A percentile compares a stretch with the other conserved stretches of the same genome.
These are phyloP conservation scores for Colletotrichum abscissum DNA, from an alignment of 2,329 filamentous ascomycete species.

Conservation along the genomic window DNA sequence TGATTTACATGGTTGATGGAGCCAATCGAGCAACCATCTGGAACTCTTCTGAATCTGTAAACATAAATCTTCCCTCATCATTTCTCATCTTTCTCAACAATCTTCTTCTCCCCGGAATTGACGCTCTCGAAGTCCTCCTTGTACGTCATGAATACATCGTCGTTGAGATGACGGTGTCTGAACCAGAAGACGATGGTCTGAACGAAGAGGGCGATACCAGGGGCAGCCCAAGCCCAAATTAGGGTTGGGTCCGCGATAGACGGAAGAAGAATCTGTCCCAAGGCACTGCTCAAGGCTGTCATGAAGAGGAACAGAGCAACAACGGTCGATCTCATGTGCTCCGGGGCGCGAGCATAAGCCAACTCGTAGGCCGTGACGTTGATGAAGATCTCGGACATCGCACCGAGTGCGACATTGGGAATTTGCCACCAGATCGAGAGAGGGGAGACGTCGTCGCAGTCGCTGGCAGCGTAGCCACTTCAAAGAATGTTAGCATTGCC, in stretches of 20 bases:
- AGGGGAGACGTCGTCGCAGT: conserved; percentile 50
- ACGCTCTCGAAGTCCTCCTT: conserved; percentile 19
- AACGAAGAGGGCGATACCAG: conserved; percentile 39
- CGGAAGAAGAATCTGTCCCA: conserved; percentile 56
- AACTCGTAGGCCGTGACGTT: conserved; percentile 75
- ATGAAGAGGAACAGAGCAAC: conserved; percentile 68
- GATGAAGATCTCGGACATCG: conserved; percentile 66
- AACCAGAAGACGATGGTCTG: conserved; percentile 41
- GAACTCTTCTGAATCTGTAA: background rate
- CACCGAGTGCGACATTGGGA: conserved; percentile 60
- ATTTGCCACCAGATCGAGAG: conserved; percentile 65
- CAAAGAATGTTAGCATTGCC: background rate
- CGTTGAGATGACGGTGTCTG: conserved; percentile 40
- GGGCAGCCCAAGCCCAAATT: conserved; percentile 41
- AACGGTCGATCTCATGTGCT: conserved; percentile 71
- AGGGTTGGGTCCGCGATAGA: conserved; percentile 52
- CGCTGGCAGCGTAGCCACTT: conserved; percentile 54
- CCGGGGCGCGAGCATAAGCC: conserved; percentile 75
- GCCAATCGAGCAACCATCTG: background rate
- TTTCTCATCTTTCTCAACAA: conserved; percentile 16
- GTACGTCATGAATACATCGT: conserved; percentile 35
- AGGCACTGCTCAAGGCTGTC: conserved; percentile 66
- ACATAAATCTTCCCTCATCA: background rate
- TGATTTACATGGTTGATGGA: background rate
- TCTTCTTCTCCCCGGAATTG: conserved; percentile 2